These are phyloP conservation scores for Sherardia arvensis DNA, from an alignment of 257 asterid species.

Conservation along the genomic window DNA sequence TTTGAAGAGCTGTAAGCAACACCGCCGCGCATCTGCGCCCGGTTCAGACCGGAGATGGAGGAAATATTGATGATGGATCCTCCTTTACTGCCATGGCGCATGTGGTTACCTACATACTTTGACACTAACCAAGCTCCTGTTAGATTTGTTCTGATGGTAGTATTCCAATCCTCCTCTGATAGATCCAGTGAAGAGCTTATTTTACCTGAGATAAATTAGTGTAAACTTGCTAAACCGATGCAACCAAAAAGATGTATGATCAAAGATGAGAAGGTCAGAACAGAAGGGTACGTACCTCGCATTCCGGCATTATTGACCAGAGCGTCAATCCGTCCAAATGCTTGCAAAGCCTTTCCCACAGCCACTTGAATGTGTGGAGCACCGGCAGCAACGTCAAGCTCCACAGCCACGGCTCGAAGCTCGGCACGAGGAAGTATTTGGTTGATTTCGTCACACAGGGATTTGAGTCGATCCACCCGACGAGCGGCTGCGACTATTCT, in stretches of 20 bases:
- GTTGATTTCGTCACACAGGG: conserved; percentile 1
- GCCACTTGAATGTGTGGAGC: conserved; percentile 27
- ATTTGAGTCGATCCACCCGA: not conserved
- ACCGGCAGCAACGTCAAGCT: conserved; percentile 44
- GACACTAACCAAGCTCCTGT: conserved; percentile 27
- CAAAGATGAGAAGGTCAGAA: too few relatives aligned
- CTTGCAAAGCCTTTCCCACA: conserved; percentile 51
- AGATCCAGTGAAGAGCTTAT: conserved; percentile 16
- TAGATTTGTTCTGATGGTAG: conserved; percentile 14
- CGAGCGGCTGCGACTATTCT: not conserved
- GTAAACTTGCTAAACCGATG: not conserved
- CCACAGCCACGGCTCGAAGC: conserved; percentile 28
- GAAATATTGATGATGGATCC: conserved; percentile 22
- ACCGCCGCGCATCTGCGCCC: conserved; percentile 15
- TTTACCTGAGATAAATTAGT: conserved; percentile 4
- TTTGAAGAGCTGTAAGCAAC: too few relatives aligned
- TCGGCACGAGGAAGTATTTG: conserved; percentile 9
- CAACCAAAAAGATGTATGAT: not conserved
- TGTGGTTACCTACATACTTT: conserved; percentile 15
- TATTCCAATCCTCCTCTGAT: conserved; percentile 25
- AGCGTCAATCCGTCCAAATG: conserved; percentile 49
- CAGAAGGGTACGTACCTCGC: conserved; percentile 18
- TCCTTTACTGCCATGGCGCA: conserved; percentile 9
- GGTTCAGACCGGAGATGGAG: conserved; percentile 19
- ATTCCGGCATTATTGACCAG: conserved; percentile 59